Base-by-base conservation (phyloP, 2,329 filamentous ascomycete species). In the Drechslerella dactyloides region DNA sequence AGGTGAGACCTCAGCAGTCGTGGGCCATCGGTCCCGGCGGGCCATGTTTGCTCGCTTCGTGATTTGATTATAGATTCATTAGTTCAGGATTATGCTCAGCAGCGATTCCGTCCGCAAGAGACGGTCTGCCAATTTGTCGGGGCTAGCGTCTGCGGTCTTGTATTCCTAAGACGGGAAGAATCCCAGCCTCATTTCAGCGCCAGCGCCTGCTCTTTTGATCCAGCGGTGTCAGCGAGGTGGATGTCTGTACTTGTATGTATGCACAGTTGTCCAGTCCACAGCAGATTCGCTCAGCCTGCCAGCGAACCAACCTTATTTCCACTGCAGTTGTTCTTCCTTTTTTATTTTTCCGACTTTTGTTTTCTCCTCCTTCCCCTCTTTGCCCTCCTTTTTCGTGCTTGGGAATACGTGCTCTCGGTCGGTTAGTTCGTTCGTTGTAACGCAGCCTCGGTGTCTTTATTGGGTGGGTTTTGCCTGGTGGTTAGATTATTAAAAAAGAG, bases 151-250 rank as follows among this genome's bases (percentile, higher is more conserved):
- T 21, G 17, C 23, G 23, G 46, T 50, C 17, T 21, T 50, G 23
- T 62, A 60, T 60, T 60, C 56, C 50, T 60, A 51, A 44, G 35
- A 60, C 56, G 48, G 56, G 42, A 60, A 21, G 33, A 4, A 58
- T 58, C 62, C 62, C 62, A 65, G 62, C 62, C 62, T 65, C 54
- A 52, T 52, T 40, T 46, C 64, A 35, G 50, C 30, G 30, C 54
- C 52, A 35, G 30, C 46, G 30, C 46, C 57, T 51, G 54, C 54
- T 57, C 37, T 42, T 46, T 57, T 37, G 52, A 55, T 35, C 52
- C 27, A 55, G 4, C 19, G n/a, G 13, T 35, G 24, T 53, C 23
- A 53, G 23, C n/a, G 7, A 13, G 27, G 24, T 27, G 11, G 19
- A 13, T 51, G 23, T 8, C 19, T 51, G 23, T 19, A 19, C 17